phyloP scores from a whole-genome alignment of 2,329 filamentous ascomycete species.

The Pyrenophora tritici-repentis region DNA sequence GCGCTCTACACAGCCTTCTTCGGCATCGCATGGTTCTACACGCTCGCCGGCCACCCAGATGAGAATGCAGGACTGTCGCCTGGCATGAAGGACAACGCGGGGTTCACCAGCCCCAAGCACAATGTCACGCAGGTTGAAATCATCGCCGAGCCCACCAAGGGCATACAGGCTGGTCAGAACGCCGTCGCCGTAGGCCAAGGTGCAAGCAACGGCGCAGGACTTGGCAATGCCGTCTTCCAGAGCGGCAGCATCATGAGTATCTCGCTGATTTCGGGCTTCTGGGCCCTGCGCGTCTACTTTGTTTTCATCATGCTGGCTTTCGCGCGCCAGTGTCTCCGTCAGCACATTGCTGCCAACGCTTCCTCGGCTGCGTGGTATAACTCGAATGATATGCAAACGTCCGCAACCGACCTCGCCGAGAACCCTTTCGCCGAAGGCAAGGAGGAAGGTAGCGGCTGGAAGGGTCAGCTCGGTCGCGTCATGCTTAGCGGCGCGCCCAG shows the following conservation, averaged over 20 bases:
- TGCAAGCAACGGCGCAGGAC: constrained; percentile 48
- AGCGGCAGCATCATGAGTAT: constrained; percentile 76
- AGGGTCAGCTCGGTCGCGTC: constrained; percentile 74
- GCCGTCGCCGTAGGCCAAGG: constrained; percentile 54
- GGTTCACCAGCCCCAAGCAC: constrained; percentile 67
- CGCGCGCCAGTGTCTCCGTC: constrained; percentile 75
- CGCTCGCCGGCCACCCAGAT: constrained; percentile 64
- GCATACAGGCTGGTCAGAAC: constrained; percentile 56
- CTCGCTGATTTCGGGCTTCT: constrained; percentile 73
- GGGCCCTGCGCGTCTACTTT: constrained; percentile 80
- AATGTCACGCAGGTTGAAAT: constrained; percentile 65
- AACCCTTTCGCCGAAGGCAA: constrained; percentile 72
- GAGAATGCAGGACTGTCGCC: constrained; percentile 46
- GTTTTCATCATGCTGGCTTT: constrained; percentile 82
- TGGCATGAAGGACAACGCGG: constrained; percentile 66
- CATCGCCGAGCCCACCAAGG: constrained; percentile 54
- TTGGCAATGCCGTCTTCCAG: constrained; percentile 69
- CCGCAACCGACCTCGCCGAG: constrained; percentile 57
- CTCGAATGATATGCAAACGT: constrained; percentile 43
- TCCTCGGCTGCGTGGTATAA: constrained; percentile 51
- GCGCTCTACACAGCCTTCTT: constrained; percentile 81
- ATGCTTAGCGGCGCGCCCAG: constrained; percentile 75
- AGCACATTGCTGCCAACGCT: constrained; percentile 61
- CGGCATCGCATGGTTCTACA: constrained; percentile 82
- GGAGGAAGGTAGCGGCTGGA: constrained; percentile 78